Base-by-base conservation (phyloP, 2,329 filamentous ascomycete species). In the Xylaria hypoxylon region DNA sequence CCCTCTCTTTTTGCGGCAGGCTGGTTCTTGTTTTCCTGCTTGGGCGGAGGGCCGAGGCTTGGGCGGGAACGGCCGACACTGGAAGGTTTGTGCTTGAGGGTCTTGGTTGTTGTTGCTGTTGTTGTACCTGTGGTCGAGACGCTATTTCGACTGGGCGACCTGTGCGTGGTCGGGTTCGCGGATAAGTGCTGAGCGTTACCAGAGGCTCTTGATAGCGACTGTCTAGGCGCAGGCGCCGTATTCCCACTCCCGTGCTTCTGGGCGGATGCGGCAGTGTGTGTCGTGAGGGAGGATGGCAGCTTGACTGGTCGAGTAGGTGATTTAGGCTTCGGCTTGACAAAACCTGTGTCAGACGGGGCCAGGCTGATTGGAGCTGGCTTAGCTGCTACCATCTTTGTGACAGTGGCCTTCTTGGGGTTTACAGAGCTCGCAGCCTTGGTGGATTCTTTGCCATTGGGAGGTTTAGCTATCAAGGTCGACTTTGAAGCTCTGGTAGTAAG, bases 261-360 rank as follows among this genome's bases (percentile, higher is more conserved):
- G 17, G 86, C 87, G 1, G 88, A 93, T 0, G 91, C 85, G 26
- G 90, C 87, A 3, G 91, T 94, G 35, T 89, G 90, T 5, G 90
- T 89, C 26, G 85, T 90, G 33, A 93, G 81, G 64, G 90, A 89
- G 10, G 90, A 82, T 8, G 91, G 89, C 1, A 93, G 81, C 63
- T 86, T 87, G 58, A 89, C 82, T 10, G 90, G 90, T 62, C 88
- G 87, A 1, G 91, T 93, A 2, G 89, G 89, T 11, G 91, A 92
- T 77, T 88, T 89, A 45, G 84, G 79, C 75, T 88, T 90, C 8
- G 87, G 86, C 74, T 89, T 90, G 31, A 83, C 79, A 67, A 85
- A 85, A 2, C 79, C 81, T 6, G 80, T 76, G 31, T 79, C 78
- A n/a, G 75, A 75, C 28, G 81, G 74, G 22, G 80, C 79, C 1